A percentile compares a stretch with the other conserved stretches of the same genome.
These are phyloP conservation scores for Morella rubra DNA, from an alignment of 306 rosid genomes.

Conservation along the genomic window DNA sequence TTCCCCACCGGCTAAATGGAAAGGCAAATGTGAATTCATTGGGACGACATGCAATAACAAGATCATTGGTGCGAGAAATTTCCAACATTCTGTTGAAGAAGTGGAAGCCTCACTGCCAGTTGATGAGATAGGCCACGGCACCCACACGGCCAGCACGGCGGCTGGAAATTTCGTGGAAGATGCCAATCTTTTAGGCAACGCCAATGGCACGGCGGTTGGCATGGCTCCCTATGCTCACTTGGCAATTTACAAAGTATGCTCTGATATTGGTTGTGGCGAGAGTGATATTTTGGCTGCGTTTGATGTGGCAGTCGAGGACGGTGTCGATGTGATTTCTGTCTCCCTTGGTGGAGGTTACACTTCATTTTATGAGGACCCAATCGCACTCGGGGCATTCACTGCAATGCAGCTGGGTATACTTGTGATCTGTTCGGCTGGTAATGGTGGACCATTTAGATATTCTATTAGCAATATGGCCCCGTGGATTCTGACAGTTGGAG, in stretches of 20 bases:
- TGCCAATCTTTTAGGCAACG: constrained; percentile 51
- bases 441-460: constrained; percentile 44
- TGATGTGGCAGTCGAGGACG: constrained; percentile 52
- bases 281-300: constrained; percentile 48
- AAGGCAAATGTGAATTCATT: constrained; percentile 69
- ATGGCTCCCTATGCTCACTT: constrained; percentile 68
- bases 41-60: constrained; percentile 65
- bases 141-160: constrained; percentile 70
- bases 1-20: constrained; percentile 73
- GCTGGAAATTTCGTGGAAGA: constrained; percentile 49
- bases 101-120: constrained; percentile 34
- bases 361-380: constrained; percentile 46
- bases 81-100: constrained; percentile 19
- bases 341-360: constrained; percentile 56
- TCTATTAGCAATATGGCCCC: constrained; percentile 67
- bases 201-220: constrained; percentile 65
- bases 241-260: constrained; percentile 58
- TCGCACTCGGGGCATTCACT: constrained; percentile 65
- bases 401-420: constrained; percentile 65
- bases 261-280: constrained; percentile 19
- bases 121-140: constrained; percentile 66
- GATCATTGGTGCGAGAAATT: constrained; percentile 61
- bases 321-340: constrained; percentile 72
- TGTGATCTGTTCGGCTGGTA: constrained; percentile 73
- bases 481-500: constrained; percentile 62